Conservation (phyloP, 1,284 basidiomycete species). For the Cryptococcus neoformans region DNA sequence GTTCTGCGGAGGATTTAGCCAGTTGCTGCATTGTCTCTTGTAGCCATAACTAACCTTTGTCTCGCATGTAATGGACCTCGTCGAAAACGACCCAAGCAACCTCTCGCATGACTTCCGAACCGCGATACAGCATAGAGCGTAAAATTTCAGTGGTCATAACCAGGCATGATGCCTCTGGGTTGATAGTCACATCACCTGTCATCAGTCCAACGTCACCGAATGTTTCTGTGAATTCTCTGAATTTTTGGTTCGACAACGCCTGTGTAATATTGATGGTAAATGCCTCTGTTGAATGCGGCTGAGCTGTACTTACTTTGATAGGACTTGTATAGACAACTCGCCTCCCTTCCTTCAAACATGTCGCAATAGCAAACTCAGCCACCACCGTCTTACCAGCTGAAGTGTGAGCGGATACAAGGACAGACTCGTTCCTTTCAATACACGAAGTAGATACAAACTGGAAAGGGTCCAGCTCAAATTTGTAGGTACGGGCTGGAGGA, state of each 20-base stretch:
- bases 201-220: constrained; percentile 98
- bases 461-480: constrained; percentile 97
- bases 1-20: constrained; percentile 38
- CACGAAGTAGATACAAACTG: constrained; percentile 91
- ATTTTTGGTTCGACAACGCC: constrained; percentile 98
- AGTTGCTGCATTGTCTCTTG: not conserved
- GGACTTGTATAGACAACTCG: constrained; percentile 99
- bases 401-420: constrained; percentile 98
- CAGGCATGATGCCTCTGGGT: constrained; percentile 91
- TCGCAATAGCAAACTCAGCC: constrained; percentile 98
- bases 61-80: constrained; percentile 99
- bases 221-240: constrained; percentile 93
- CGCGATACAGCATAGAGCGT: constrained; percentile 97
- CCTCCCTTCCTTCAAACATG: constrained; percentile 80
- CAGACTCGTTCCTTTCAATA: constrained; percentile 96
- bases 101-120: constrained; percentile 99
- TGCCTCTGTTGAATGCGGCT: not conserved
- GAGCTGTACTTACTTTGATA: constrained; percentile 76
- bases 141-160: constrained; percentile 99
- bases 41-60: constrained; percentile 59
- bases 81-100: constrained; percentile 99
- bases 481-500: constrained; percentile 89
- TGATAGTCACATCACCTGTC: constrained; percentile 99
- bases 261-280: constrained; percentile 46
- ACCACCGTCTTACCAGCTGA: constrained; percentile 99